phyloP scores from a whole-genome alignment of 2,329 filamentous ascomycete genomes.

The Tympanopsis confertula region DNA sequence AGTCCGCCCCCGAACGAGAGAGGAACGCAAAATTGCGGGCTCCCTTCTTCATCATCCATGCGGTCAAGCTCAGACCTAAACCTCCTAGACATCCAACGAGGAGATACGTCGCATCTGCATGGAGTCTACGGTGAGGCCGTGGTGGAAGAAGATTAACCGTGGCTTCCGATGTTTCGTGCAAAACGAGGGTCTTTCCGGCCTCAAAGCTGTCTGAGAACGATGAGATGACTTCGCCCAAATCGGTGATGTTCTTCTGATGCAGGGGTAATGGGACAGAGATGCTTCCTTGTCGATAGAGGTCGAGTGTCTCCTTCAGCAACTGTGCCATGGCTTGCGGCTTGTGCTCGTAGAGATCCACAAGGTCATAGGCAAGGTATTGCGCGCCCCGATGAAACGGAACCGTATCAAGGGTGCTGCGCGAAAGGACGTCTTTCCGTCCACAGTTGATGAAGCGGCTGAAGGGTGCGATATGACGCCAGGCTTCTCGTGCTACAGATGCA shows the following conservation, averaged over 20 bases:
- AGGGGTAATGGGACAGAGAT: background rate
- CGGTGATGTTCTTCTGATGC: constrained; percentile 1
- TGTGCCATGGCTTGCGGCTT: constrained; percentile 5
- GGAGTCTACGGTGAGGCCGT: constrained; percentile 5
- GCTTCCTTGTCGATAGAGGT: constrained; percentile 4
- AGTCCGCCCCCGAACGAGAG: constrained; percentile 14
- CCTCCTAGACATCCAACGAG: constrained; percentile 23
- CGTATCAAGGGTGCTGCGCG: constrained; percentile 8
- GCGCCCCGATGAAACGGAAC: constrained; percentile 11
- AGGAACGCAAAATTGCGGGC: constrained; percentile 19
- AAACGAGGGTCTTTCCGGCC: constrained; percentile 6
- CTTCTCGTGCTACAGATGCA: constrained; percentile 5
- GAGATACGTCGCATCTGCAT: constrained; percentile 14
- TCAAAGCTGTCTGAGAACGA: constrained; percentile 8
- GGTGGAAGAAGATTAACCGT: constrained; percentile 5
- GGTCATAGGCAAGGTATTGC: constrained; percentile 11
- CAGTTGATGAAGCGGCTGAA: constrained; percentile 10
- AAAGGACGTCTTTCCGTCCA: constrained; percentile 10
- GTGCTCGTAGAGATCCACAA: constrained; percentile 9
- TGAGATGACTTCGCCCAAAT: constrained; percentile 7
- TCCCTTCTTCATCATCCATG: constrained; percentile 19
- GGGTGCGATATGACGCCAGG: constrained; percentile 8
- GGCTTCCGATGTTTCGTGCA: constrained; percentile 6
- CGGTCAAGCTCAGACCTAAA: constrained; percentile 17
- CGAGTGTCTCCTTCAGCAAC: constrained; percentile 6